Percentiles rank a stretch among this genome's conserved stretches.
Evolutionary conservation across 2,329 filamentous ascomycete genomes (phyloP).

Genomic region (Penicillium sp.): DNA sequence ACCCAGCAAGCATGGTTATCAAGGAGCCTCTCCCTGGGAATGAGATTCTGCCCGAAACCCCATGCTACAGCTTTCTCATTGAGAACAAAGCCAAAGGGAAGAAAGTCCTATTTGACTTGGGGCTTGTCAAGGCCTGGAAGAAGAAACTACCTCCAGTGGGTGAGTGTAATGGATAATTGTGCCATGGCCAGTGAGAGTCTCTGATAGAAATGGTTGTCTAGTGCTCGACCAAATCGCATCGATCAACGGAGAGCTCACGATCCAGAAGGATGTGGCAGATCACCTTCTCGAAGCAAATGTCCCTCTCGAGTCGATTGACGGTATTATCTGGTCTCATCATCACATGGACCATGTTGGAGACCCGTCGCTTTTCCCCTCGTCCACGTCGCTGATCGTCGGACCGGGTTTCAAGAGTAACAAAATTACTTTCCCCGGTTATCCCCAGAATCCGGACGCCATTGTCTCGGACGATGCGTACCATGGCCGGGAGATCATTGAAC

Average conservation of each 20-base stretch:
- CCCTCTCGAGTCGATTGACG: slow-evolving; percentile 4
- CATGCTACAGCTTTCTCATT: slow-evolving; percentile 13
- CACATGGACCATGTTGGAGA: slow-evolving; percentile 9
- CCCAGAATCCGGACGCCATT: background rate
- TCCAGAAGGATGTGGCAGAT: slow-evolving; percentile 1
- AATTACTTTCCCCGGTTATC: slow-evolving; percentile 2
- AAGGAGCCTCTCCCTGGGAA: slow-evolving; percentile 8
- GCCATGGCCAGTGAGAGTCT: background rate
- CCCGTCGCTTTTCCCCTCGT: background rate
- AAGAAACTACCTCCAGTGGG: background rate
- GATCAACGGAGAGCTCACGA: background rate
- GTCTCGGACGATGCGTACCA: background rate
- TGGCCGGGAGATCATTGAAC: background rate
- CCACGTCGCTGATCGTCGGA: slow-evolving; percentile 2
- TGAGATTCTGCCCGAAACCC: background rate
- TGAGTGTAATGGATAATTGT: background rate
- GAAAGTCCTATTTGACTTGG: slow-evolving; percentile 13
- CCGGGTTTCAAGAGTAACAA: slow-evolving; percentile 5
- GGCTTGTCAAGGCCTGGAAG: slow-evolving; percentile 8
- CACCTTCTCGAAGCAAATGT: background rate
- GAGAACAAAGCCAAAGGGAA: background rate
- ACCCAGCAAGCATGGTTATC: slow-evolving; percentile 1
- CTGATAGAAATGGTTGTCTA: background rate
- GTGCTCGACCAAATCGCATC: background rate
- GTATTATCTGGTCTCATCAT: slow-evolving; percentile 9